Percentiles rank a stretch among this genome's conserved stretches.
phyloP scores from a whole-genome alignment of 352 stramenopile genomes.

The Pythium oligandrum region DNA sequence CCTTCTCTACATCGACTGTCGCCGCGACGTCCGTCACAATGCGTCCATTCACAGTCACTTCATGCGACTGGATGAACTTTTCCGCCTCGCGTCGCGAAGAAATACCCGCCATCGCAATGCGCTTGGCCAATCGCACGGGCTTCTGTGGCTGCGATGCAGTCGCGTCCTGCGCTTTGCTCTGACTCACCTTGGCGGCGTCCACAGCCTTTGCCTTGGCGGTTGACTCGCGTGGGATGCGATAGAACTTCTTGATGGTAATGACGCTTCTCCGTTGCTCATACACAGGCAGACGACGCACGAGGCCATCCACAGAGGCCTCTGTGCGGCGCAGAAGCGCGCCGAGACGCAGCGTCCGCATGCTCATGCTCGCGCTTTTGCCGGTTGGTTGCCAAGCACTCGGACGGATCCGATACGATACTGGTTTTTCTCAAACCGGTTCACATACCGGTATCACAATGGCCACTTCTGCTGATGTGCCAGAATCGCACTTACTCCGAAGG shows the following conservation, averaged over 20 bases:
- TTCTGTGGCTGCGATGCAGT: constrained; percentile 1
- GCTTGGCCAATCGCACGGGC: constrained; percentile 67
- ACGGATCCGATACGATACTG: too few relatives aligned
- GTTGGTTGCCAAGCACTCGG: too few relatives aligned
- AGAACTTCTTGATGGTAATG: constrained; percentile 49
- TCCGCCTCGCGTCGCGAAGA: constrained; percentile 84
- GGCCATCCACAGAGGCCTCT: background rate
- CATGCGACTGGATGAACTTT: constrained; percentile 62
- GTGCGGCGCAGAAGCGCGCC: background rate
- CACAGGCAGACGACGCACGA: background rate
- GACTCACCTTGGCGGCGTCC: background rate
- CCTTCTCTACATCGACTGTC: constrained; percentile 43
- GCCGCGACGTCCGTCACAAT: constrained; percentile 53
- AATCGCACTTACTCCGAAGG: too few relatives aligned
- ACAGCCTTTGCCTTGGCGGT: constrained; percentile 7
- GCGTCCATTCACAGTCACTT: constrained; percentile 75
- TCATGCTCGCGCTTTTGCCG: too few relatives aligned
- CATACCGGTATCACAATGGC: too few relatives aligned
- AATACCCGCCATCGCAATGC: constrained; percentile 75
- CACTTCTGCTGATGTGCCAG: too few relatives aligned
- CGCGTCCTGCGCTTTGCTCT: background rate
- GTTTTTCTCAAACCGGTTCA: too few relatives aligned
- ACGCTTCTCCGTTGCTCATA: constrained; percentile 19
- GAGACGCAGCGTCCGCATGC: too few relatives aligned
- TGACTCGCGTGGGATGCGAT: constrained; percentile 12